A percentile compares a stretch with the other conserved stretches of the same genome.
Evolutionary conservation across 805 yeast genomes (phyloP).

Genomic region (Metschnikowia drakensbergensis): DNA sequence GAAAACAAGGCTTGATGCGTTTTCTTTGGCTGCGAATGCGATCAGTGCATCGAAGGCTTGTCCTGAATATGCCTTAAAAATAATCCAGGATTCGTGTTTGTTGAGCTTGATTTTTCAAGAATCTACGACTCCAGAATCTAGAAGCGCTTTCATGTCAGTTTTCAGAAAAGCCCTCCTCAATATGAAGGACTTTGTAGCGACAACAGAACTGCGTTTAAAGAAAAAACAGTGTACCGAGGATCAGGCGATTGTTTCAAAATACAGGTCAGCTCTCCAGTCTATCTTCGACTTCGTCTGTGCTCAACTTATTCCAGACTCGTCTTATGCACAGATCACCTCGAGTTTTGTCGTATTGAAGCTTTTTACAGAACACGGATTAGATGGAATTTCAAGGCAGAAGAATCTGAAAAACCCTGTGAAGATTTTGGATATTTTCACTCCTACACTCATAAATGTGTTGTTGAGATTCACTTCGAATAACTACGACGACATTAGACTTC

Average conservation of each 20-base stretch:
- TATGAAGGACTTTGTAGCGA: constrained; percentile 58
- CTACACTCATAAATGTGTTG: constrained; percentile 38
- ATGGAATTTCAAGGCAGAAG: constrained; percentile 16
- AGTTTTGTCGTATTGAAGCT: constrained; percentile 43
- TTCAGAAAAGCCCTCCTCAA: constrained; percentile 61
- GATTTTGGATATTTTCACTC: constrained; percentile 9
- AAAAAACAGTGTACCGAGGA: constrained; percentile 11
- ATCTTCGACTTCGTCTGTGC: constrained; percentile 58
- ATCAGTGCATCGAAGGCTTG: constrained; percentile 60
- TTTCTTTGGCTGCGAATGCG: constrained; percentile 59
- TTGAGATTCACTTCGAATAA: constrained; percentile 63
- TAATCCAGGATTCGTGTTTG: constrained; percentile 35
- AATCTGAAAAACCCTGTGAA: not conserved
- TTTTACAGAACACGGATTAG: constrained; percentile 36
- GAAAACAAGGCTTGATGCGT: constrained; percentile 47
- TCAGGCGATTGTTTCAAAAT: not conserved
- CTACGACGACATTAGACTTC: constrained; percentile 68
- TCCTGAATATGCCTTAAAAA: constrained; percentile 38
- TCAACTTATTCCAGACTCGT: constrained; percentile 46
- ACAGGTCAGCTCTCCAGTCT: constrained; percentile 19
- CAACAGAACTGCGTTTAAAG: constrained; percentile 16
- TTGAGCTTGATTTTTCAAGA: constrained; percentile 29
- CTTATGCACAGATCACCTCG: constrained; percentile 36
- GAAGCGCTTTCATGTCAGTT: constrained; percentile 62
- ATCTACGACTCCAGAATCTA: constrained; percentile 38